phyloP scores from a whole-genome alignment of 441 rosid species.

The Syzygium syzygioides region DNA sequence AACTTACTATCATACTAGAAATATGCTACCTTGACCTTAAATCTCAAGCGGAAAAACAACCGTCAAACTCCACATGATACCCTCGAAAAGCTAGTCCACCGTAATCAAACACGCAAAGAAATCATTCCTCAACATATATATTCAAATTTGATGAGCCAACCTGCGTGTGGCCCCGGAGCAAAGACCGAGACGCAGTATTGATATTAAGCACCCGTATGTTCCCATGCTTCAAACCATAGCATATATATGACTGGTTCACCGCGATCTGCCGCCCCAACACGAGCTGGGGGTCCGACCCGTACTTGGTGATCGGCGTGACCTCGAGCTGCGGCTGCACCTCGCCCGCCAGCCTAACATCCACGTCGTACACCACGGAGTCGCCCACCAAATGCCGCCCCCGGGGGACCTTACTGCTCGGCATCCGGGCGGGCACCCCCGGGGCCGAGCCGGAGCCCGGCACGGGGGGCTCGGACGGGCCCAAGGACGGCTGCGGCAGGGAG shows the following conservation, averaged over 20 bases:
- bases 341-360: conserved; percentile 51
- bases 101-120: neutral
- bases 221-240: conserved; percentile 88
- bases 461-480: neutral
- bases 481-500: conserved; percentile 3
- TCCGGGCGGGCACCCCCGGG: conserved; percentile 21
- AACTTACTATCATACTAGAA: neutral
- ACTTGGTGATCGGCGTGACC: conserved; percentile 79
- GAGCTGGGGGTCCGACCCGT: conserved; percentile 74
- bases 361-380: conserved; percentile 39
- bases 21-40: neutral
- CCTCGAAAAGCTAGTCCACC: neutral
- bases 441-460: conserved; percentile 5
- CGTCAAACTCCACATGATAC: neutral
- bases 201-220: conserved; percentile 78
- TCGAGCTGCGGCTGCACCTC: conserved; percentile 76
- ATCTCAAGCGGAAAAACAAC: neutral
- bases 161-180: conserved; percentile 84
- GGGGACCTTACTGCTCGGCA: conserved; percentile 54
- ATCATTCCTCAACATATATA: neutral
- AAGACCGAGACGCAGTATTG: conserved; percentile 73
- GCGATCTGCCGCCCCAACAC: conserved; percentile 85
- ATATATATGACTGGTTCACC: conserved; percentile 68
- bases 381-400: conserved; percentile 60
- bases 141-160: conserved; percentile 18